A percentile compares a stretch with the other conserved stretches of the same genome.
phyloP scores from a whole-genome alignment of 148 eudicot species.

The Pouteria glomerata region DNA sequence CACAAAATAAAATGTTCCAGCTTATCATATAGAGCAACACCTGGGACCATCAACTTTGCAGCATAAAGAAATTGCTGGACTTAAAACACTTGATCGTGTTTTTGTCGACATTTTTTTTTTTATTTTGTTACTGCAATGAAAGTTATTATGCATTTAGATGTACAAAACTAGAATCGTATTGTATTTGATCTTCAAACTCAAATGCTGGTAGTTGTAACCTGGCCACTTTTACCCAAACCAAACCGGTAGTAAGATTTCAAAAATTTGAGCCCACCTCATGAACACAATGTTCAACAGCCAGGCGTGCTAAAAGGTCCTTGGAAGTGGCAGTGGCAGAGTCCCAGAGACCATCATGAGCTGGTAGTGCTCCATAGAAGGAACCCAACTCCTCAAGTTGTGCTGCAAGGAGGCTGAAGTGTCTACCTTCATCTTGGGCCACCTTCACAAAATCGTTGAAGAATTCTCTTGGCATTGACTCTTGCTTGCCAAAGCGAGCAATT shows the following conservation, averaged over 20 bases:
- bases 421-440: conserved; percentile 98
- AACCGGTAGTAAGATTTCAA: neutral
- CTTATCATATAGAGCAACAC: neutral
- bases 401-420: conserved; percentile 84
- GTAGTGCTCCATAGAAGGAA: conserved; percentile 89
- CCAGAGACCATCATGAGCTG: conserved; percentile 97
- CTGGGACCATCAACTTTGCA: neutral
- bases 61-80: neutral
- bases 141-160: neutral
- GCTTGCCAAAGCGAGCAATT: conserved; percentile 90
- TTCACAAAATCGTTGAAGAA: conserved; percentile 93
- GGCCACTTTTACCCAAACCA: neutral
- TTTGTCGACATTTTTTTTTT: neutral
- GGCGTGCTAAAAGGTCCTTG: conserved; percentile 72
- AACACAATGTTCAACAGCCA: conserved; percentile 94
- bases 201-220: neutral
- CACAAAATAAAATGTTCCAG: neutral
- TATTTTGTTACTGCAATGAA: neutral
- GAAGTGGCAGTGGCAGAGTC: conserved; percentile 90
- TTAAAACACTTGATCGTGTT: neutral
- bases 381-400: conserved; percentile 73
- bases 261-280: conserved; percentile 59
- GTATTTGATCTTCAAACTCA: neutral
- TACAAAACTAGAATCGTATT: neutral
- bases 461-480: conserved; percentile 78